Conservation (phyloP, 202 grass and related monocot species). For the Saccharum hybrid region DNA sequence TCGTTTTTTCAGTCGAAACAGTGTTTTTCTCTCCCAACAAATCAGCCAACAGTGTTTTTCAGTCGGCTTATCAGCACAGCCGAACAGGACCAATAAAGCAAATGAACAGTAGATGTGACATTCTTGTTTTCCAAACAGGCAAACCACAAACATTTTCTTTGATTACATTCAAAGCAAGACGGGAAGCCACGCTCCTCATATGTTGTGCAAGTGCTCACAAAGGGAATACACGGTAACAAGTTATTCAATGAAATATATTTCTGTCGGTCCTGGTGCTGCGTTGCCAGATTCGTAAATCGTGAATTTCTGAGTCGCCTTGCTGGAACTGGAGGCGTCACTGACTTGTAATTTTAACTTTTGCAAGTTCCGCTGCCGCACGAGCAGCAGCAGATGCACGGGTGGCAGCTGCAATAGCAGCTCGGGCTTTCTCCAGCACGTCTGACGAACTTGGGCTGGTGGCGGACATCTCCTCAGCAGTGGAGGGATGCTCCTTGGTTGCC, state of each 20-base stretch:
- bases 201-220: conserved; percentile 8
- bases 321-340: conserved; percentile 20
- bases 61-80: too few species aligned
- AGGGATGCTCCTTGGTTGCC: conserved; percentile 31
- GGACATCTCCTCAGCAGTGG: conserved; percentile 46
- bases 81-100: too few species aligned
- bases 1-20: too few species aligned
- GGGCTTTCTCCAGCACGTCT: conserved; percentile 74
- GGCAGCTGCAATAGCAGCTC: conserved; percentile 70
- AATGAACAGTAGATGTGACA: not conserved
- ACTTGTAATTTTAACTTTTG: conserved; percentile 65
- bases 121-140: conserved; percentile 4
- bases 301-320: not conserved
- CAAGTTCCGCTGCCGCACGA: conserved; percentile 75
- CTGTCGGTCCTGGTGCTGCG: not conserved
- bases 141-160: conserved; percentile 20
- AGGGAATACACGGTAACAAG: conserved; percentile 16
- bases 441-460: conserved; percentile 49
- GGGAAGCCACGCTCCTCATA: not conserved
- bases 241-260: conserved; percentile 18
- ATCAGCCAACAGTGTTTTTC: too few species aligned
- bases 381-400: conserved; percentile 77
- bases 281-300: not conserved
- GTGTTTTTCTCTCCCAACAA: too few species aligned
- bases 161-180: not conserved